These are phyloP conservation scores for Trichoderma polysporum DNA, from an alignment of 2,329 filamentous ascomycete genomes.

Conservation along the genomic window DNA sequence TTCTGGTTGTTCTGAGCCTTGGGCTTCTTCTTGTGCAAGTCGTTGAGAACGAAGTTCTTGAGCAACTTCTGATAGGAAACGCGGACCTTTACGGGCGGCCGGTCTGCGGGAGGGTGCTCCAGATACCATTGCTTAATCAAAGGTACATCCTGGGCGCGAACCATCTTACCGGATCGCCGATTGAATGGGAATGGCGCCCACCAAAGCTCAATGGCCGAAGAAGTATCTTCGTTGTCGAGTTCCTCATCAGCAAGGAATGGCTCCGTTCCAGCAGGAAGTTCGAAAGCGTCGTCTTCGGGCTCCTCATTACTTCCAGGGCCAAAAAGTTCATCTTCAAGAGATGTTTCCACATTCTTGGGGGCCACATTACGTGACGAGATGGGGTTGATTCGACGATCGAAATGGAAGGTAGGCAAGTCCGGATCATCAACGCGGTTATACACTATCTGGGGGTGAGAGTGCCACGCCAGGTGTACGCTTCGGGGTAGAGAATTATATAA, in stretches of 20 bases:
- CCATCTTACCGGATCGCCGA: constrained; percentile 90
- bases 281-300: constrained; percentile 78
- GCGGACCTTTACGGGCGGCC: constrained; percentile 91
- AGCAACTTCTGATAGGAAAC: constrained; percentile 98
- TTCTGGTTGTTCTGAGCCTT: constrained; percentile 97
- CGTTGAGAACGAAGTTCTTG: constrained; percentile 94
- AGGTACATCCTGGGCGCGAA: constrained; percentile 93
- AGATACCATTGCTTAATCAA: constrained; percentile 98
- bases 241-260: constrained; percentile 90
- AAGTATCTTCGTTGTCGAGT: constrained; percentile 83
- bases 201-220: constrained; percentile 90
- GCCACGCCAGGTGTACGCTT: constrained; percentile 91
- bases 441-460: constrained; percentile 89
- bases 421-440: constrained; percentile 87
- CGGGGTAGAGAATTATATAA: constrained; percentile 95
- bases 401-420: constrained; percentile 92
- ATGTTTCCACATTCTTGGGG: constrained; percentile 87
- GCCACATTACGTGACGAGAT: constrained; percentile 94
- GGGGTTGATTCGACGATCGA: constrained; percentile 95
- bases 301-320: constrained; percentile 73
- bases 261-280: constrained; percentile 74
- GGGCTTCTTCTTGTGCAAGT: constrained; percentile 91
- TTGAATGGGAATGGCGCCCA: constrained; percentile 98
- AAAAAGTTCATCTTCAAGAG: constrained; percentile 92
- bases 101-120: constrained; percentile 83